Evolutionary conservation across 2,329 filamentous ascomycete species (phyloP), one percentile per base, ranked within the genome.

Genomic region (Leptographium lundbergii): DNA sequence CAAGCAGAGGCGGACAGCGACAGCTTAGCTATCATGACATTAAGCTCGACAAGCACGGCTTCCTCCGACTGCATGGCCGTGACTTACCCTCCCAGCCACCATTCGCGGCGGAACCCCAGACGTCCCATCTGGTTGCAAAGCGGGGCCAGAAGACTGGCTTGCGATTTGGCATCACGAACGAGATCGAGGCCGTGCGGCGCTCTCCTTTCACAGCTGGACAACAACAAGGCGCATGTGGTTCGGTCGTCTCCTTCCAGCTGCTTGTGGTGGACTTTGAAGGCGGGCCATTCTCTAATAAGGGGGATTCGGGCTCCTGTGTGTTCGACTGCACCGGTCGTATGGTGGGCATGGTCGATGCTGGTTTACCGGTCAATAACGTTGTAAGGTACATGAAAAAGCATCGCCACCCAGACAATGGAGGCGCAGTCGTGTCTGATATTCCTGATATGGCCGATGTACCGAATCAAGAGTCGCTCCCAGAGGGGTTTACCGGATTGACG

Each of bases 161-260:
- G 6, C 27, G 27, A 4, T 58, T 58, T 39, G 57, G 52, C 11
- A 29, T 58, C 11, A 58, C 51, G 1, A 58, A 54, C 51, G 25
- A 50, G 9, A 58, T 58, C 39, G 57, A 58, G 52, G 57, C 51
- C 0, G 57, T 55, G 6, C 57, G 57, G 39, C 36, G 29, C 25
- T 25, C 27, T 29, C 27, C 27, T 5, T 29, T 29, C 27, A 7
- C 2, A 25, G 1, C n/a, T 7, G 42, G 34, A 22, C 45, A 24
- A 3, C 25, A 32, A 10, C 29, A 32, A 32, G 29, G 29, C 29
- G 29, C 29, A 32, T 10, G 29, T 10, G 29, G 29, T 10, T 13
- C 24, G 11, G 3, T 56, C 4, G 29, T 57, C 27, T 48, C 55
- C 0, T 57, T 11, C 11, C 42, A 57, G 22, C 32, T 57, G 36